Percentiles rank a stretch among this genome's conserved stretches.
Conservation (phyloP, 192 early-diverging fungal genomes). For the Rhizophagus clarus region DNA sequence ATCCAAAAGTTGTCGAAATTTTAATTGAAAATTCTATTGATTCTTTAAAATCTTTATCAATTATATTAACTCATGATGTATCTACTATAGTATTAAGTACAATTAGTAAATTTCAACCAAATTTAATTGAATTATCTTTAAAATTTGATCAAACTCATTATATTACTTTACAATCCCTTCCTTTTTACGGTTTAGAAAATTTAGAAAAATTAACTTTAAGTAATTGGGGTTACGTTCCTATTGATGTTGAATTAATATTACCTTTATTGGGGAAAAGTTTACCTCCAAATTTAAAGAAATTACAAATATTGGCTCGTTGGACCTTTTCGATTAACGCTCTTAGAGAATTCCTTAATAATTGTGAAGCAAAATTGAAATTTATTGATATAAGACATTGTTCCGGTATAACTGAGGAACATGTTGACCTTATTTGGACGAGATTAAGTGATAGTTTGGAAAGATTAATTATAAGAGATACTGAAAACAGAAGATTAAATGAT, state of each 20-base stretch:
- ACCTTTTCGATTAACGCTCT: neutral
- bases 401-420: neutral
- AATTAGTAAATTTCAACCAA: conserved; percentile 3
- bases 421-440: neutral
- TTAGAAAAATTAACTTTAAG: conserved; percentile 12
- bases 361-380: neutral
- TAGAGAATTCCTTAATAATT: neutral
- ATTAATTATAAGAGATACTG: conserved; percentile 4
- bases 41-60: conserved; percentile 10
- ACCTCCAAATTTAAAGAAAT: neutral
- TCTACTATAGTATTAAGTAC: neutral
- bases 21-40: neutral
- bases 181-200: neutral
- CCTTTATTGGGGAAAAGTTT: conserved; percentile 11
- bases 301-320: conserved; percentile 4
- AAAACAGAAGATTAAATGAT: neutral
- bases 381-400: conserved; percentile 15
- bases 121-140: neutral
- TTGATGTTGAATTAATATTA: neutral
- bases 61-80: neutral
- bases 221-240: conserved; percentile 8
- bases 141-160: conserved; percentile 20
- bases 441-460: conserved; percentile 9
- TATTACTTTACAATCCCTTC: neutral
- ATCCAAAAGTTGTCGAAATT: neutral